phyloP scores from a whole-genome alignment of 2,329 filamentous ascomycete genomes.

The Beauveria sp. region DNA sequence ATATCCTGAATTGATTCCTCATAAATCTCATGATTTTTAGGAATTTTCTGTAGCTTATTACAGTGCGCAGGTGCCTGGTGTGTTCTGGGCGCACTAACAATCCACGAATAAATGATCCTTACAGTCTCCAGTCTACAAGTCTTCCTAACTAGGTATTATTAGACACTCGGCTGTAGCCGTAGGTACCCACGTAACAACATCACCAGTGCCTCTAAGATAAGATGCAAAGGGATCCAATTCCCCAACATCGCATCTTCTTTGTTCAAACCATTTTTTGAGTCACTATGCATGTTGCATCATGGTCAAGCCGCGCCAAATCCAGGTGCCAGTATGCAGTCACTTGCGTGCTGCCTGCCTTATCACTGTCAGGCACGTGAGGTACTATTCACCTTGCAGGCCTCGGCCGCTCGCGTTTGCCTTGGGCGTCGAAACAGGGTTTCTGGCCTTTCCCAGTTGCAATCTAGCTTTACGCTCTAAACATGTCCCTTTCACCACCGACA shows the following conservation, averaged over 20 bases:
- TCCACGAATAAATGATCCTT: not conserved
- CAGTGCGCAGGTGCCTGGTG: no score
- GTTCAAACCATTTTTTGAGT: not conserved
- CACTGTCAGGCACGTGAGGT: slow-evolving; percentile 8
- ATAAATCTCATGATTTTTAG: no score
- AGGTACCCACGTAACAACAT: not conserved
- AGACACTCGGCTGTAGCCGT: not conserved
- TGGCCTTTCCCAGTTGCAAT: not conserved
- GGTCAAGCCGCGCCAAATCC: not conserved
- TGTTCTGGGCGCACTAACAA: not conserved
- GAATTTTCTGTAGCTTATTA: no score
- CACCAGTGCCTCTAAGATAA: not conserved
- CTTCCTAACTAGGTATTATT: not conserved
- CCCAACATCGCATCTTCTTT: not conserved
- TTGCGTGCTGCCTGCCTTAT: slow-evolving; percentile 1
- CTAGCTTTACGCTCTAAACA: not conserved
- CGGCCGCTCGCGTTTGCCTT: slow-evolving; percentile 1
- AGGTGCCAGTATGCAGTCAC: not conserved
- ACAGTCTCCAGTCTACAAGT: not conserved
- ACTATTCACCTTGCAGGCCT: slow-evolving; percentile 3
- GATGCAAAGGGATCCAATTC: not conserved
- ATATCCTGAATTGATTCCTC: no score
- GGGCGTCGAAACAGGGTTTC: not conserved
- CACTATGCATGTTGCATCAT: not conserved
- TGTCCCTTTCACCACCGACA: not conserved